These are phyloP conservation scores for Sporothrix curviconia DNA, from an alignment of 2,329 filamentous ascomycete genomes.

Conservation along the genomic window DNA sequence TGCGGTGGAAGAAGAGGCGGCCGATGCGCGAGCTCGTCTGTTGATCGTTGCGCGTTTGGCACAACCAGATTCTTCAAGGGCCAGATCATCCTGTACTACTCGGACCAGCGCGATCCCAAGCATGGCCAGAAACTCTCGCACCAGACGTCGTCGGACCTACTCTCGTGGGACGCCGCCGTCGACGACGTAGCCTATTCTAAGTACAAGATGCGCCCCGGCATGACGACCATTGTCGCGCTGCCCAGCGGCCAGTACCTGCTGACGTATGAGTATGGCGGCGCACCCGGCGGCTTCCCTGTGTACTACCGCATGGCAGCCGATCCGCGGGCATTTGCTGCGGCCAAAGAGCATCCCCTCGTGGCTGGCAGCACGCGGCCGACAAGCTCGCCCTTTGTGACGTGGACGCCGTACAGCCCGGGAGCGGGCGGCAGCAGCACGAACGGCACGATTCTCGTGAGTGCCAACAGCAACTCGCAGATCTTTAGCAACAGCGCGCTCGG, in stretches of 20 bases:
- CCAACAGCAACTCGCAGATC: slow-evolving; percentile 32
- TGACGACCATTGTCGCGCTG: slow-evolving; percentile 57
- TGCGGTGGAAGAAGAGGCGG: too few species aligned
- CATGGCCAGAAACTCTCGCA: slow-evolving; percentile 65
- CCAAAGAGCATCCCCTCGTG: slow-evolving; percentile 28
- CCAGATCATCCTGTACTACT: slow-evolving; percentile 60
- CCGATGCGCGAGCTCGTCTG: too few species aligned
- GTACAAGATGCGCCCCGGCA: slow-evolving; percentile 60
- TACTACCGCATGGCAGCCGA: slow-evolving; percentile 38
- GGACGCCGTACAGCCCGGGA: slow-evolving; percentile 39
- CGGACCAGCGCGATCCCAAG: slow-evolving; percentile 60
- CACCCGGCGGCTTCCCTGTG: slow-evolving; percentile 35
- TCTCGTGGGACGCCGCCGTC: slow-evolving; percentile 53
- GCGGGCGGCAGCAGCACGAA: slow-evolving; percentile 38
- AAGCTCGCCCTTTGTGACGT: slow-evolving; percentile 38
- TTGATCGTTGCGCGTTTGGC: too few species aligned
- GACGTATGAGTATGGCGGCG: slow-evolving; percentile 56
- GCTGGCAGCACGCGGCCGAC: slow-evolving; percentile 28
- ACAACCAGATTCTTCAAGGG: slow-evolving; percentile 44
- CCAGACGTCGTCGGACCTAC: slow-evolving; percentile 53
- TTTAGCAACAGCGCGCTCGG: slow-evolving; percentile 38
- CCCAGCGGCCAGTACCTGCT: slow-evolving; percentile 56
- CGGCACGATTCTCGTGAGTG: slow-evolving; percentile 39
- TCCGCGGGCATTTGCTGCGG: slow-evolving; percentile 33
- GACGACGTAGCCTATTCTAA: slow-evolving; percentile 54